Evolutionary conservation across 2,329 filamentous ascomycete species (phyloP), one percentile per base, ranked within the genome.

Genomic region (Aspergillus niger): DNA sequence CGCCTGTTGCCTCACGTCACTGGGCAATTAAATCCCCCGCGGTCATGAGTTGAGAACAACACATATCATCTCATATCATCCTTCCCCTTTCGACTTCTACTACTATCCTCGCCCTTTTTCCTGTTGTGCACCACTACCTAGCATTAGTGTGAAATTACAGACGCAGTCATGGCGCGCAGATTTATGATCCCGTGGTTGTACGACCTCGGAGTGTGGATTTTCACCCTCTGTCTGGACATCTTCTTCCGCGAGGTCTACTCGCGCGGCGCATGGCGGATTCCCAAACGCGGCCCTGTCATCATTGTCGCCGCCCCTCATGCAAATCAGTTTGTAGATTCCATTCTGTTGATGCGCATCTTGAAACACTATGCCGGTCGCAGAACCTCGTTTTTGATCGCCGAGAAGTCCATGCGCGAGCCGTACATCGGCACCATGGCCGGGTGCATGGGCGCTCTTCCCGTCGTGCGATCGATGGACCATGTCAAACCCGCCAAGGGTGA

Each of bases 161-260:
- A 47, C 41, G 53, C 53, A 55, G 53, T 32, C 53, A 55, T 55
- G 53, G 53, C 53, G 41, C 53, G 39, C 24, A 55, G 53, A 36
- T 55, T 47, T 36, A 55, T 55, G 53, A 55, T 55, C 22, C 53
- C 53, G 57, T 64, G 62, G 62, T 38, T 64, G 50, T 64, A 64
- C 47, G 62, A 64, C 51, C 57, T 64, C 32, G 59, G 61, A 50
- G 70, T 83, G 39, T 83, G 81, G 81, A 72, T 74, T 8, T 79
- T 83, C 64, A 82, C 81, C 2, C 75, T 98, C 65, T 83, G 98
- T 55, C 88, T 96, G 66, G 95, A 99, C 77, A 87, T 97, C 67
- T 99, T 99, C 86, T 99, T 99, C 82, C 89, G 95, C 68, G 95
- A 99, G 79, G 92, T 99, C 15, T 93, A 98, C 74, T 95, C 95